Percentiles rank a stretch among this genome's conserved stretches.
Conservation (phyloP, 2,329 filamentous ascomycete species). For the Boeremia exigua region DNA sequence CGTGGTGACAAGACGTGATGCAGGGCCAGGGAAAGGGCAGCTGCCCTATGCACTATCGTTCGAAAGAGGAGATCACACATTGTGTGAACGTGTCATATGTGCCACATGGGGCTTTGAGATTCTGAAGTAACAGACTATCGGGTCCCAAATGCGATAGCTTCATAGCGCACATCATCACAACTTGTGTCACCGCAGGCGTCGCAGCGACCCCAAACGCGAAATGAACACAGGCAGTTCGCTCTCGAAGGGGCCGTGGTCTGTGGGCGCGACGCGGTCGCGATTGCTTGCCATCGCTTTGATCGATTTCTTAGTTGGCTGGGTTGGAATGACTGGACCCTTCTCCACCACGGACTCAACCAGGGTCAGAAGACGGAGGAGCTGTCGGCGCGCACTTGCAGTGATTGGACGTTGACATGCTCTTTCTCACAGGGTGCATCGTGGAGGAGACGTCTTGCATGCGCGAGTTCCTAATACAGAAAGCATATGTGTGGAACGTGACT, state of each 20-base stretch:
- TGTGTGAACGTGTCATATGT: constrained; percentile 10
- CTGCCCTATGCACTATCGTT: constrained; percentile 2
- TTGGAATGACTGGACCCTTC: constrained; percentile 13
- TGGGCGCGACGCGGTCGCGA: constrained; percentile 12
- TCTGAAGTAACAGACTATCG: neutral
- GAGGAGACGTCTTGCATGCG: constrained; percentile 9
- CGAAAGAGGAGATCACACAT: constrained; percentile 13
- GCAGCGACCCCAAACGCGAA: constrained; percentile 9
- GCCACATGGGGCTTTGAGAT: constrained; percentile 6
- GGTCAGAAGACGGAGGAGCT: constrained; percentile 8
- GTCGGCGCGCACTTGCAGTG: neutral
- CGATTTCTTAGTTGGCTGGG: constrained; percentile 7
- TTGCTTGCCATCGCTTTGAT: neutral
- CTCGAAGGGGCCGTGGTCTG: neutral
- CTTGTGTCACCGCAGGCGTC: constrained; percentile 13
- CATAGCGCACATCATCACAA: constrained; percentile 6
- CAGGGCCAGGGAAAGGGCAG: constrained; percentile 7
- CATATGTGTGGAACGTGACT: constrained; percentile 3
- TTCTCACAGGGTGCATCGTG: neutral
- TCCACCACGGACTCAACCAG: neutral
- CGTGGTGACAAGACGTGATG: constrained; percentile 3
- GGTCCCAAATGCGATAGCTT: constrained; percentile 4
- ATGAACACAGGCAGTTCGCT: neutral
- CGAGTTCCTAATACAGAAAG: constrained; percentile 5
- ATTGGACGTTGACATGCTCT: neutral